Conservation (phyloP, 2,329 filamentous ascomycete genomes). For the Trichoderma lentiforme region DNA sequence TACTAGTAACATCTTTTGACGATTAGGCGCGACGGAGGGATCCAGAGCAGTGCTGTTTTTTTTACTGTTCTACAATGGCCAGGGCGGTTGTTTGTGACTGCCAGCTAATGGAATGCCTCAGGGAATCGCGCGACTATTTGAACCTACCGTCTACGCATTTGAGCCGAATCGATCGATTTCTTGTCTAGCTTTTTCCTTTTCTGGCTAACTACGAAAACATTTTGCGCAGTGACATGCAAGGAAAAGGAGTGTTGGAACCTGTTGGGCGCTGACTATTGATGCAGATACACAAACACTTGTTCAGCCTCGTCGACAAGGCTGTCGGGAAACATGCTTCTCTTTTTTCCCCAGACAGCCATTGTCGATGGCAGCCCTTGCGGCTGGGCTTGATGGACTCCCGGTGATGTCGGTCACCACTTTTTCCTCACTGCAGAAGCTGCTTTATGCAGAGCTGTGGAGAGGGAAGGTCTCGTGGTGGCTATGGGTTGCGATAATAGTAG, state of each 20-base stretch:
- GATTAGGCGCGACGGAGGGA: slow-evolving; percentile 13
- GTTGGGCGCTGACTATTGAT: neutral
- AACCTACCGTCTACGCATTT: slow-evolving; percentile 16
- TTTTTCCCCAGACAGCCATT: neutral
- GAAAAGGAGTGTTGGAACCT: neutral
- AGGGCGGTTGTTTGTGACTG: neutral
- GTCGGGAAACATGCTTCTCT: neutral
- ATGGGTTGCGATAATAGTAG: neutral
- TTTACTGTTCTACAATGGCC: neutral
- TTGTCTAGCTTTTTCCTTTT: neutral
- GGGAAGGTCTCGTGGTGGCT: slow-evolving; percentile 27
- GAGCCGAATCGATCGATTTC: neutral
- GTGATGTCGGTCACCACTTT: slow-evolving; percentile 31
- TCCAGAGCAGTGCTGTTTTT: neutral
- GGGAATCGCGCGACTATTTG: slow-evolving; percentile 2
- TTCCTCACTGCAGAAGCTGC: slow-evolving; percentile 53
- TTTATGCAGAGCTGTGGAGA: slow-evolving; percentile 49
- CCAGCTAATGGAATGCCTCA: slow-evolving; percentile 10
- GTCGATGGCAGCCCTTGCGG: neutral
- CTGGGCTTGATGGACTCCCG: slow-evolving; percentile 5
- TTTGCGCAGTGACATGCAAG: slow-evolving; percentile 28
- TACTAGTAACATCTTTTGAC: slow-evolving; percentile 27
- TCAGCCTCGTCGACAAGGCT: neutral
- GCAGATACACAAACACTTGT: neutral
- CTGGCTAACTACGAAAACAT: neutral